Evolutionary conservation across 2,329 filamentous ascomycete species (phyloP), one percentile per base, ranked within the genome.

Genomic region (Phialemonium atrogriseum): DNA sequence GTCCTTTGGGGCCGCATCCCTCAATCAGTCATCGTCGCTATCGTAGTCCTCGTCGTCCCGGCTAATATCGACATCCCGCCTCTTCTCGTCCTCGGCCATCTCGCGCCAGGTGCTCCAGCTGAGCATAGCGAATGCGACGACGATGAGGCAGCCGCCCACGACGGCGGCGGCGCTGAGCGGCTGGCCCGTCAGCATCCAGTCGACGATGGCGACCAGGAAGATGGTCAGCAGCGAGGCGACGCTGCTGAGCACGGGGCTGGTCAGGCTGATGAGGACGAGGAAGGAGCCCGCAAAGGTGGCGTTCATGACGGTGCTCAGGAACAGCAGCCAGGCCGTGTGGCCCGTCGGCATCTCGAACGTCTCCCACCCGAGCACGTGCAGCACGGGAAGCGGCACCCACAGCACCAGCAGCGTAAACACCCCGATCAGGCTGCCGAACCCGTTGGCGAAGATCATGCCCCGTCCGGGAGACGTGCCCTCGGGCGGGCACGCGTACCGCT

Each of bases 381-480:
- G 62, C 19, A 96, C 60, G 0, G 89, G 89, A 7, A 98, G 55
- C 1, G 91, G 91, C 27, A 96, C 76, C 91, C 91, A 98, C 4
- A 98, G 73, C 6, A 96, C 82, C 1, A 73, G 60, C 16, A 96
- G 59, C 0, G 91, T 98, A 54, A 96, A 95, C 6, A 67, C 49
- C 3, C 91, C 91, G 41, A 98, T 91, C 51, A 89, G 65, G 42
- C 79, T 84, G 33, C 86, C 91, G 49, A 96, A 91, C 0, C 84
- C 81, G 54, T 94, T 96, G 48, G 91, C 88, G 47, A 98, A 96
- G 38, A 96, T 79, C 68, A 94, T 91, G 46, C 87, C 88, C n/a
- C 88, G 77, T n/a, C 73, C 77, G 0, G 91, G 76, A 25, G 75
- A 80, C 33, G 80, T 84, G 30, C 87, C 88, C 44, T 95, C 88